phyloP scores from a whole-genome alignment of 2,329 filamentous ascomycete species.

The Penicillium sp. region DNA sequence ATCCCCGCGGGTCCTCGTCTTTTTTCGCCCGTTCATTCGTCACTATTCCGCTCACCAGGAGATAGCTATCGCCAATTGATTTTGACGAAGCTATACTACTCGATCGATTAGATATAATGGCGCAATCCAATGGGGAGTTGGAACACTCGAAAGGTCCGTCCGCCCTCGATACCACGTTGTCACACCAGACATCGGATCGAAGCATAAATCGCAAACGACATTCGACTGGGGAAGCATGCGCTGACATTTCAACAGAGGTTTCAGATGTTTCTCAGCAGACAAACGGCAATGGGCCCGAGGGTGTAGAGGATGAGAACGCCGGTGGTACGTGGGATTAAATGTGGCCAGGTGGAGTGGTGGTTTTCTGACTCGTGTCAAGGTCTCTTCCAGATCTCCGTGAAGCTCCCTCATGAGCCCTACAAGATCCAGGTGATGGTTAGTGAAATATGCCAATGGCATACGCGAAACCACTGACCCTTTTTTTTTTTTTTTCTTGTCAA shows the following conservation, averaged over 20 bases:
- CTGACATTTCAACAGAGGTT: constrained; percentile 29
- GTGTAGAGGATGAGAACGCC: constrained; percentile 33
- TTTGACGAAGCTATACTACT: constrained; percentile 16
- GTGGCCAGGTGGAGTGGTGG: neutral
- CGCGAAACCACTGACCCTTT: constrained; percentile 20
- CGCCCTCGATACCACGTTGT: constrained; percentile 1
- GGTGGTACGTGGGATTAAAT: constrained; percentile 30
- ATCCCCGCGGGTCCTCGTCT: constrained; percentile 18
- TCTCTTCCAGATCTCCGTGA: constrained; percentile 69
- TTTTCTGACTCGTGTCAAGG: constrained; percentile 32
- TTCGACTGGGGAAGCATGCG: neutral
- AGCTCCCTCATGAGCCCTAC: constrained; percentile 72
- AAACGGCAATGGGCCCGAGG: constrained; percentile 35
- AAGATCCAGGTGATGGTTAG: constrained; percentile 82
- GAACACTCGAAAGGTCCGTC: constrained; percentile 40
- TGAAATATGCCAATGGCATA: constrained; percentile 17
- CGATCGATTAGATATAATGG: constrained; percentile 31
- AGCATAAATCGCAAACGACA: constrained; percentile 6
- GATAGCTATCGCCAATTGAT: constrained; percentile 20
- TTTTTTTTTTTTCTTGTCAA: constrained; percentile 2
- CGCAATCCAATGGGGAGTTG: constrained; percentile 37
- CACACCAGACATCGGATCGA: constrained; percentile 10
- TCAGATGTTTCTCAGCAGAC: constrained; percentile 33
- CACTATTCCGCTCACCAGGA: constrained; percentile 10
- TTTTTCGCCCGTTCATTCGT: constrained; percentile 17